Conservation (phyloP, 2,329 filamentous ascomycete species). For the Talaromyces rugulosus region DNA sequence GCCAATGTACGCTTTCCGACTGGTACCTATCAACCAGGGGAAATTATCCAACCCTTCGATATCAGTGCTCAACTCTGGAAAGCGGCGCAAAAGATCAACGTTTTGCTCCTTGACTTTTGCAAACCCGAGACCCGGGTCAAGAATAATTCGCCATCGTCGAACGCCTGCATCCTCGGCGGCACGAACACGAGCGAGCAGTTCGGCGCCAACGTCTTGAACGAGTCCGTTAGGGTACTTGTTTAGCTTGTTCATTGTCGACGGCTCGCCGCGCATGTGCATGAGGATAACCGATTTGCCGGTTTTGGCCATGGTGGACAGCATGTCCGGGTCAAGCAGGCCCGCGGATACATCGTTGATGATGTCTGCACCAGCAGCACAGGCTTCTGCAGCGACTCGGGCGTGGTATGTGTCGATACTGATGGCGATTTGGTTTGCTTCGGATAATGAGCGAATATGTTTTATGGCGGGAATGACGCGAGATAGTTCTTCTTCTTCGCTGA, state of each 20-base stretch:
- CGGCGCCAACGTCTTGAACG: constrained; percentile 59
- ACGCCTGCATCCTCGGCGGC: constrained; percentile 80
- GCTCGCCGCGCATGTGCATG: constrained; percentile 92
- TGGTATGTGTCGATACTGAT: constrained; percentile 94
- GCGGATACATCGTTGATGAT: constrained; percentile 94
- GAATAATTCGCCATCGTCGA: constrained; percentile 85
- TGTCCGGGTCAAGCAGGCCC: constrained; percentile 70
- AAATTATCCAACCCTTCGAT: constrained; percentile 50
- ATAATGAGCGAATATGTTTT: constrained; percentile 62
- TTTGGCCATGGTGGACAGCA: constrained; percentile 75
- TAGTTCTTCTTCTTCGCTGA: constrained; percentile 70
- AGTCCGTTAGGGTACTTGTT: constrained; percentile 67
- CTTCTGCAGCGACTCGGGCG: constrained; percentile 72
- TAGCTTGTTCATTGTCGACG: constrained; percentile 71
- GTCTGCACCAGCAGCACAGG: constrained; percentile 74
- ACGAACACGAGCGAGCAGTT: constrained; percentile 65
- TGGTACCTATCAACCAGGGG: constrained; percentile 86
- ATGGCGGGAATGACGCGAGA: constrained; percentile 77
- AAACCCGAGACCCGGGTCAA: constrained; percentile 93
- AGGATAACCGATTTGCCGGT: constrained; percentile 75
- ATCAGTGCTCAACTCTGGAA: constrained; percentile 56
- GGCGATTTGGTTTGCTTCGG: constrained; percentile 59
- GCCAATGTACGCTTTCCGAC: constrained; percentile 86
- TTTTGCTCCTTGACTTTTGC: constrained; percentile 82
- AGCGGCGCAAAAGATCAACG: constrained; percentile 66